These are phyloP conservation scores for Pisolithus orientalis DNA, from an alignment of 768 basidiomycete genomes.

Conservation along the genomic window DNA sequence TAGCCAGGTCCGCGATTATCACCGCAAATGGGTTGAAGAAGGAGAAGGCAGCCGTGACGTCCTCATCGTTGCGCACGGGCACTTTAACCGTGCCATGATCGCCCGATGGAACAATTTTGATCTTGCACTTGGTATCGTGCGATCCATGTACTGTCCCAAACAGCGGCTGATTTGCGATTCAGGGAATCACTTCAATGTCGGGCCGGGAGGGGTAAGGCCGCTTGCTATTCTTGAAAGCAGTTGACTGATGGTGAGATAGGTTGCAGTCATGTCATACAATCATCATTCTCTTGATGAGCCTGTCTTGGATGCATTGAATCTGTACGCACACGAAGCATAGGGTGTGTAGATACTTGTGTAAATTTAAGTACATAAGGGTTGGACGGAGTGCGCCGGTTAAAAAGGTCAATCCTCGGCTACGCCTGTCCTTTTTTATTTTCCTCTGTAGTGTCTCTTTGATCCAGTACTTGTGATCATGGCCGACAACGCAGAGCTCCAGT, in stretches of 20 bases:
- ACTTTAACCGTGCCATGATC: conserved; percentile 70
- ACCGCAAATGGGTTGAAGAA: conserved; percentile 63
- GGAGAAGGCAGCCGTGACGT: conserved; percentile 68
- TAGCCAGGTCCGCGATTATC: conserved; percentile 62
- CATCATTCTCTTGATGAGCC: conserved; percentile 77
- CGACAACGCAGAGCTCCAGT: conserved; percentile 29
- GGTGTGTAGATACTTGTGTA: background rate
- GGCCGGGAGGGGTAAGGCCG: conserved; percentile 65
- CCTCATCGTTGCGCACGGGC: conserved; percentile 86
- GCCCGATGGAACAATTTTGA: conserved; percentile 78
- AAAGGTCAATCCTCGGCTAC: background rate
- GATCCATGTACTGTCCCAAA: background rate
- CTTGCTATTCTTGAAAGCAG: background rate
- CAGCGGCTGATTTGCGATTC: conserved; percentile 7
- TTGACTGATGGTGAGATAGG: conserved; percentile 33
- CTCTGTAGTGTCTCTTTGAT: conserved; percentile 2
- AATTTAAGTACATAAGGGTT: too few relatives aligned
- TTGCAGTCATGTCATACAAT: conserved; percentile 79
- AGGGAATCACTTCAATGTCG: conserved; percentile 81
- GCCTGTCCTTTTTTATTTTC: conserved; percentile 6
- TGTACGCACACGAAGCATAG: conserved; percentile 43
- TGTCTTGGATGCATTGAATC: conserved; percentile 65
- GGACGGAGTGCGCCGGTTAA: background rate
- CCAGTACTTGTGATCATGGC: conserved; percentile 28
- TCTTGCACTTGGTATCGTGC: conserved; percentile 43